Base-by-base conservation (phyloP, 495 filamentous ascomycete species). In the Penicillium angulare region DNA sequence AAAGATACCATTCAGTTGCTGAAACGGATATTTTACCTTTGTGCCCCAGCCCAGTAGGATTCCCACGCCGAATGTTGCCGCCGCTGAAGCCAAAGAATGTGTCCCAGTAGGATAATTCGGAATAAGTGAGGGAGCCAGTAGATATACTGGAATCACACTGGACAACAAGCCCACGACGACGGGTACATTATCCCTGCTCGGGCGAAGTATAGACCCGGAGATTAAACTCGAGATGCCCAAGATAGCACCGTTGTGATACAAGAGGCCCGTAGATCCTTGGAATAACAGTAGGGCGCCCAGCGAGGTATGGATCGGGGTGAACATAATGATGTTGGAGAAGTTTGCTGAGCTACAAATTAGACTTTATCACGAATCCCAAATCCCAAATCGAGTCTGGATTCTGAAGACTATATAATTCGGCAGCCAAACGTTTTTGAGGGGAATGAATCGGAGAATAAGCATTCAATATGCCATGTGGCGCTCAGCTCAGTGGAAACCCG, bases 261-360 rank as follows among this genome's bases (percentile, higher is more conserved):
- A 76, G 0, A 83, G 67, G 15, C 69, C 66, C 1, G 76, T 76
- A 0, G 79, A 80, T 27, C 75, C 70, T 47, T 80, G 73, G 55
- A 76, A 78, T 38, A 85, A 68, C 31, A 85, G 58, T 2, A 83
- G 49, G 1, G 81, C 79, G 4, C 81, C 81, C 9, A 83, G 49
- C 8, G 76, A 70, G 6, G 81, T 80, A 47, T 82, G 71, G 9
- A 84, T 43, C 0, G 81, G 80, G 0, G 81, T 84, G 55, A 84
- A 83, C 81, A 84, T 84, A 20, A 18, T 50, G 22, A 15, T 21
- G 17, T 53, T 13, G 24, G 22, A 44, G 41, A 55, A 26, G 51
- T 51, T 32, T 55, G 35, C 31, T 36, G 17, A 20, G 16, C 24
- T 20, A n/a, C 29, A 2, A 34, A 55, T 54, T 43, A 55, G 53